phyloP scores from a whole-genome alignment of 208 protist genomes.

The Strigomonas galati region DNA sequence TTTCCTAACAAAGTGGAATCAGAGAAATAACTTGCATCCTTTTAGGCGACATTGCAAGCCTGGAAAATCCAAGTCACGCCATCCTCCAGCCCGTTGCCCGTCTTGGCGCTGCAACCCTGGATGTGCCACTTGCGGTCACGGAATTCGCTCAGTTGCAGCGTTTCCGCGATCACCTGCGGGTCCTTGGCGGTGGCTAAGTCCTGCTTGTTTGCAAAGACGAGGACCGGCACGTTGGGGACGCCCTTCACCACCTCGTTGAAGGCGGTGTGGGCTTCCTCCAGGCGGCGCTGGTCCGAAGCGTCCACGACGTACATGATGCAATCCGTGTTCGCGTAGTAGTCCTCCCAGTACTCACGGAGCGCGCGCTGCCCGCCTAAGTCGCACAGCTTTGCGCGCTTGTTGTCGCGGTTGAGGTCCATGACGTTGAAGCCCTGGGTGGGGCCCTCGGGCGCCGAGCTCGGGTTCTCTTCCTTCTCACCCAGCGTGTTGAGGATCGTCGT shows the following conservation, averaged over 20 bases:
- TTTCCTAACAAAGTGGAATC: not conserved
- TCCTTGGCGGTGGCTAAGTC: conserved; percentile 95
- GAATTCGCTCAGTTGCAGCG: conserved; percentile 83
- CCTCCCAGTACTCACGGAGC: conserved; percentile 97
- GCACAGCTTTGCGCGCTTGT: conserved; percentile 97
- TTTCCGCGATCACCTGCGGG: conserved; percentile 68
- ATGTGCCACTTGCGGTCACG: conserved; percentile 96
- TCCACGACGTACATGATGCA: conserved; percentile 98
- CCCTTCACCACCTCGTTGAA: conserved; percentile 93
- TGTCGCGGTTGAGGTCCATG: conserved; percentile 93
- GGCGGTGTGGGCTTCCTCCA: conserved; percentile 91
- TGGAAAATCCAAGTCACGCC: conserved; percentile 92
- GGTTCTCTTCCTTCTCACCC: conserved; percentile 63
- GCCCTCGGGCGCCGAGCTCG: conserved; percentile 89
- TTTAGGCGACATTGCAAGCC: conserved; percentile 34
- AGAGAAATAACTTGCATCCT: not conserved
- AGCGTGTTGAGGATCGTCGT: conserved; percentile 95
- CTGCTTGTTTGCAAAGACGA: conserved; percentile 99
- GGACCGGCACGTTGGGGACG: conserved; percentile 95
- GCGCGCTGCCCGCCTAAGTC: conserved; percentile 99
- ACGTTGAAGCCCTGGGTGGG: conserved; percentile 99
- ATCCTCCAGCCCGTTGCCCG: conserved; percentile 88
- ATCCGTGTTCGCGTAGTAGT: conserved; percentile 97
- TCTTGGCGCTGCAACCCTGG: conserved; percentile 95
- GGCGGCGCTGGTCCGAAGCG: conserved; percentile 85